Evolutionary conservation across 306 rosid species (phyloP).

Genomic region (Medicago lupulina): DNA sequence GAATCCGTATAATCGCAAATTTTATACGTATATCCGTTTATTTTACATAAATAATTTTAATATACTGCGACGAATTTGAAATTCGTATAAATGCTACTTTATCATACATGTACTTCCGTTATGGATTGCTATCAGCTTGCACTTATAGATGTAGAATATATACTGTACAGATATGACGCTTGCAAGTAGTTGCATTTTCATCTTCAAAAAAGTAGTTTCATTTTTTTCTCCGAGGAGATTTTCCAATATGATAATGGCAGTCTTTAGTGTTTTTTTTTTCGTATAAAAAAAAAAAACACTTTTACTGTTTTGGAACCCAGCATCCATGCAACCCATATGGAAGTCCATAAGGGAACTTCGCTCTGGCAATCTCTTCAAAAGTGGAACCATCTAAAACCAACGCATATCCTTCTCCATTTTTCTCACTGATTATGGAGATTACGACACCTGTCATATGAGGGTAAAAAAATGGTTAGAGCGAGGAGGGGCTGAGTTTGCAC

Average conservation of each 20-base stretch:
- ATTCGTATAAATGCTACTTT: slow-evolving; percentile 23
- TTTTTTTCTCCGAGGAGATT: background rate
- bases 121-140: slow-evolving; percentile 24
- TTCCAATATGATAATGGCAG: background rate
- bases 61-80: slow-evolving; percentile 16
- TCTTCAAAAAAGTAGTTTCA: background rate
- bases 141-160: background rate
- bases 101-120: background rate
- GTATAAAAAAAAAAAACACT: too few relatives aligned
- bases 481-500: background rate
- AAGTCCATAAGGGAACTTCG: slow-evolving; percentile 90
- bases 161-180: slow-evolving; percentile 19
- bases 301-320: slow-evolving; percentile 74
- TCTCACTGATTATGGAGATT: slow-evolving; percentile 78
- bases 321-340: slow-evolving; percentile 98
- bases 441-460: slow-evolving; percentile 69
- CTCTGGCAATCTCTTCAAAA: slow-evolving; percentile 91
- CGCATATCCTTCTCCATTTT: slow-evolving; percentile 84
- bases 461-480: slow-evolving; percentile 8
- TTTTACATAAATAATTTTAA: slow-evolving; percentile 1
- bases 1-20: background rate
- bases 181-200: slow-evolving; percentile 9
- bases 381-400: slow-evolving; percentile 78
- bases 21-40: slow-evolving; percentile 9
- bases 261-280: too few relatives aligned